Evolutionary conservation across 257 asterid genomes (phyloP).

Genomic region (Capsicum baccatum): DNA sequence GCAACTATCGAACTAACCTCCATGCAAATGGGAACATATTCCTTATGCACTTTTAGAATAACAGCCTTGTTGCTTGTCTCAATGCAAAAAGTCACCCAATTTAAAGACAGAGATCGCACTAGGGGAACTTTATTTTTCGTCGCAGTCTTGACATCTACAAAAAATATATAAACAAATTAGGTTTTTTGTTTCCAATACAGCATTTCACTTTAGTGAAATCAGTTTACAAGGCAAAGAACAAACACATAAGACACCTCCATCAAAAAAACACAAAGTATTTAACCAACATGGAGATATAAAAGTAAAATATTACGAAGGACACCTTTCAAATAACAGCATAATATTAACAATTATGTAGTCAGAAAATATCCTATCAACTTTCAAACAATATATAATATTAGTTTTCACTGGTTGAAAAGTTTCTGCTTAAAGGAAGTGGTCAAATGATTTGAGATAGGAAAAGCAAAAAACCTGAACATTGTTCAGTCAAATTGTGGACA

Average conservation of each 20-base stretch:
- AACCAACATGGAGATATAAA: neutral
- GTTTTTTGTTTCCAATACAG: neutral
- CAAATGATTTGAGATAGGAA: neutral
- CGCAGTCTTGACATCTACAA: constrained; percentile 92
- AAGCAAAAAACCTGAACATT: neutral
- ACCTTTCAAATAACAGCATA: neutral
- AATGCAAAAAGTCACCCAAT: constrained; percentile 95
- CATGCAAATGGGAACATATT: constrained; percentile 96
- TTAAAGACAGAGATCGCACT: constrained; percentile 87
- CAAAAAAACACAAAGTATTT: neutral
- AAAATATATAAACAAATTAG: constrained; percentile 8
- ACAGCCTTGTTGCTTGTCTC: constrained; percentile 90
- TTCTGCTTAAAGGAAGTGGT: neutral
- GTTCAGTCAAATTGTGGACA: constrained; percentile 13
- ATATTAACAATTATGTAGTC: neutral
- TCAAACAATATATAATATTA: neutral
- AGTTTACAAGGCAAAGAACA: constrained; percentile 17
- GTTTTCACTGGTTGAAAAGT: neutral
- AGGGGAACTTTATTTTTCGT: constrained; percentile 97
- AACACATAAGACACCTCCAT: neutral
- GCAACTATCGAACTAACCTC: constrained; percentile 65
- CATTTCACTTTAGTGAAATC: neutral
- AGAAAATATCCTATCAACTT: neutral
- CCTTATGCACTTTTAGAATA: constrained; percentile 91
- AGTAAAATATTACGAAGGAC: neutral